Evolutionary conservation across 768 basidiomycete species (phyloP).

Genomic region (Coprinopsis cinerea): DNA sequence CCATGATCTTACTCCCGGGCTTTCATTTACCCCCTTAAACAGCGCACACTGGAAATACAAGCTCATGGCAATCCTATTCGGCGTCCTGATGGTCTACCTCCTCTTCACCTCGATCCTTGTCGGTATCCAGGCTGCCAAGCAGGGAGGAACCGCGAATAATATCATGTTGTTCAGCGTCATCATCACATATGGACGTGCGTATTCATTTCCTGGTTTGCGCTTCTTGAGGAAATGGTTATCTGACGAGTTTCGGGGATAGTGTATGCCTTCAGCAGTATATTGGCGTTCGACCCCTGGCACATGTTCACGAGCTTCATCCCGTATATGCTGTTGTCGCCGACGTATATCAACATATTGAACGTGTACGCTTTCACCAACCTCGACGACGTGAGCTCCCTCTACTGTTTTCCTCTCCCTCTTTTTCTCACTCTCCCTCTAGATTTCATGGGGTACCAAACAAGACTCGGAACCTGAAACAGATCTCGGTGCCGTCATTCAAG

Average conservation of each 20-base stretch:
- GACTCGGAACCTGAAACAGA: constrained; percentile 68
- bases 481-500: constrained; percentile 78
- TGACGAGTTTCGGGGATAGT: constrained; percentile 29
- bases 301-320: constrained; percentile 87
- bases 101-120: constrained; percentile 79
- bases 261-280: constrained; percentile 68
- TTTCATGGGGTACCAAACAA: constrained; percentile 97
- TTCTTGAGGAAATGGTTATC: not conserved
- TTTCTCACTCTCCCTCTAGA: constrained; percentile 33
- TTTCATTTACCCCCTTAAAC: not conserved
- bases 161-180: constrained; percentile 80
- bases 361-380: constrained; percentile 87
- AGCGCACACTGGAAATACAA: constrained; percentile 87
- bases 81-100: constrained; percentile 78
- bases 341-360: constrained; percentile 70
- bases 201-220: not conserved
- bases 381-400: constrained; percentile 57
- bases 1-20: not conserved
- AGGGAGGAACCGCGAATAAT: constrained; percentile 61
- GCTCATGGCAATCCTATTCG: constrained; percentile 65
- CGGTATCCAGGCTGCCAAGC: constrained; percentile 61
- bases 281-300: constrained; percentile 96
- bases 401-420: constrained; percentile 5
- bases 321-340: constrained; percentile 82
- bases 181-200: constrained; percentile 77